phyloP scores from a whole-genome alignment of 1,139 yeast genomes.

The Petasospora fabianii region DNA sequence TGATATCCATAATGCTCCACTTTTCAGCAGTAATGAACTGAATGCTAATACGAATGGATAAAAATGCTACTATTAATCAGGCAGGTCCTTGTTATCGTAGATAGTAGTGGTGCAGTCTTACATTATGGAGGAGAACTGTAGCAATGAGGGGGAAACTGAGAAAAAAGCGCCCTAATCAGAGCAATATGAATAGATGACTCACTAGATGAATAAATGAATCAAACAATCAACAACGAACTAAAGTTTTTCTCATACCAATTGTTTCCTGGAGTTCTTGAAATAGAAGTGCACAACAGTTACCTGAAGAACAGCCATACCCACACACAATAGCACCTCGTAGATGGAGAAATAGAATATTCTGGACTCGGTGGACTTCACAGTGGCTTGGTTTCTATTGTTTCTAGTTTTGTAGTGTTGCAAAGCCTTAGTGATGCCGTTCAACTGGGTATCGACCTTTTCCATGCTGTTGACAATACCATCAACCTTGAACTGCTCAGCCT shows the following conservation, averaged over 20 bases:
- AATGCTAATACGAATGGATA: too few relatives aligned
- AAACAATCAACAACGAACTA: background rate
- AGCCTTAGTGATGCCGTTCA: conserved; percentile 60
- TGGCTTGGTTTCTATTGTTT: conserved; percentile 85
- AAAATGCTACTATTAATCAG: too few relatives aligned
- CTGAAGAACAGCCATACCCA: conserved; percentile 82
- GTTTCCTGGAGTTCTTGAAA: conserved; percentile 82
- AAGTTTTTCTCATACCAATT: conserved; percentile 49
- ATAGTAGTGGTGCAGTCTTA: too few relatives aligned
- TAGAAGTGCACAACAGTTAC: conserved; percentile 80
- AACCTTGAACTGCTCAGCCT: conserved; percentile 39
- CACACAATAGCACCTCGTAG: conserved; percentile 76
- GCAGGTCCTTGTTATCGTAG: too few relatives aligned
- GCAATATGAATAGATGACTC: background rate
- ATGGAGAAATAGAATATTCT: conserved; percentile 83
- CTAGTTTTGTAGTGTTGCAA: conserved; percentile 88
- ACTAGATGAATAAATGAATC: too few relatives aligned
- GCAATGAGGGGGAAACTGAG: too few relatives aligned
- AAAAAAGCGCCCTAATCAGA: background rate
- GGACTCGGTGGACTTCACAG: conserved; percentile 84
- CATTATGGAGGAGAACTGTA: too few relatives aligned
- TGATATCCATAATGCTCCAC: too few relatives aligned
- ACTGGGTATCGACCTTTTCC: conserved; percentile 61
- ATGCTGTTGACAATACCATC: conserved; percentile 60
- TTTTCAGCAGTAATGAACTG: conserved; percentile 2